phyloP scores from a whole-genome alignment of 2,329 filamentous ascomycete genomes.

The Xylaria sp. region DNA sequence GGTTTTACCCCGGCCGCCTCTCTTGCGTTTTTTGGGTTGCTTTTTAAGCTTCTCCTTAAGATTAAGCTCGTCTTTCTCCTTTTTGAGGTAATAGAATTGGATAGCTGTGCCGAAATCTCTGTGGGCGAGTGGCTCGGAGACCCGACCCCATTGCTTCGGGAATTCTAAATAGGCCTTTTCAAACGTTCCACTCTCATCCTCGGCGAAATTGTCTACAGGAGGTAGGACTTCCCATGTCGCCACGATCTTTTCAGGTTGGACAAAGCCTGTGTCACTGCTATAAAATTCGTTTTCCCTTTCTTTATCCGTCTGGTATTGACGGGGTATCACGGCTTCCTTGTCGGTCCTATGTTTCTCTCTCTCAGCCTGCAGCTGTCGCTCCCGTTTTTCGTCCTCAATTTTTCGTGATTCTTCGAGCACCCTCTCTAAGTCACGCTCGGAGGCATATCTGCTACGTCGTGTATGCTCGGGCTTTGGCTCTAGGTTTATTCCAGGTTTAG shows the following conservation, averaged over 20 bases:
- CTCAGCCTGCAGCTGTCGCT: constrained; percentile 72
- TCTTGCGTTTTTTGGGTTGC: constrained; percentile 69
- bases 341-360: constrained; percentile 77
- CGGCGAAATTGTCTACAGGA: constrained; percentile 78
- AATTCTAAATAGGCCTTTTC: constrained; percentile 79
- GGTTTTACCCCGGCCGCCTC: constrained; percentile 67
- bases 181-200: constrained; percentile 76
- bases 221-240: constrained; percentile 78
- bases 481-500: constrained; percentile 54
- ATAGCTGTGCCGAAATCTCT: constrained; percentile 84
- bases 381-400: constrained; percentile 76
- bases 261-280: constrained; percentile 72
- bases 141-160: constrained; percentile 85
- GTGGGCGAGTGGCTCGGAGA: constrained; percentile 73
- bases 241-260: constrained; percentile 74
- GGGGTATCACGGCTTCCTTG: constrained; percentile 79
- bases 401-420: constrained; percentile 77
- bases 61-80: constrained; percentile 78
- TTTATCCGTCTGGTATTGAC: constrained; percentile 73
- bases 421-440: constrained; percentile 78
- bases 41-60: constrained; percentile 81
- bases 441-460: constrained; percentile 69
- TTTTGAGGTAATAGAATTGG: constrained; percentile 87
- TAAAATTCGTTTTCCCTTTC: constrained; percentile 70
- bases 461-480: constrained; percentile 67